A percentile compares a stretch with the other conserved stretches of the same genome.
These are phyloP conservation scores for Atkinsonella texensis DNA, from an alignment of 2,329 filamentous ascomycete species.

Conservation along the genomic window DNA sequence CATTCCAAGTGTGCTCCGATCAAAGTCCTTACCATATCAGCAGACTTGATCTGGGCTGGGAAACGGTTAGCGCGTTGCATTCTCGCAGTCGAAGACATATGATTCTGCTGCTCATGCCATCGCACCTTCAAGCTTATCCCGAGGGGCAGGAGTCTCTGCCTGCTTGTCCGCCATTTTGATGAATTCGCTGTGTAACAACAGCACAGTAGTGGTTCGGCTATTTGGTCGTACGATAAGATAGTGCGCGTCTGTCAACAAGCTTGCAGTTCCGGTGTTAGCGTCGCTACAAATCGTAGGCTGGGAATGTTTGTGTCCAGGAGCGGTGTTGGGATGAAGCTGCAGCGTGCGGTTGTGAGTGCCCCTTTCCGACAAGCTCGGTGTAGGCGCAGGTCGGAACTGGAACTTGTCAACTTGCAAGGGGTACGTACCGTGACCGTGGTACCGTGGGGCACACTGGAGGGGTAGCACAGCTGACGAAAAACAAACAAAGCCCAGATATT, in stretches of 20 bases:
- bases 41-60: slow-evolving; percentile 90
- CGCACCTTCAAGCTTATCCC: slow-evolving; percentile 68
- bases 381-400: not conserved
- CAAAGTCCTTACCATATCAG: slow-evolving; percentile 70
- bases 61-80: slow-evolving; percentile 6
- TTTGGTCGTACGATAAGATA: not conserved
- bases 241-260: not conserved
- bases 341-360: not conserved
- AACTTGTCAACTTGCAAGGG: not conserved
- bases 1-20: not conserved
- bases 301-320: not conserved
- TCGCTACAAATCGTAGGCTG: not conserved
- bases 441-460: not conserved
- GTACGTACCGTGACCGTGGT: not conserved
- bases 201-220: not conserved
- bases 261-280: not conserved
- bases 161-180: slow-evolving; percentile 27
- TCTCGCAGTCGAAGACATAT: not conserved
- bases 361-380: slow-evolving; percentile 2
- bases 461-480: not conserved
- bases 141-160: slow-evolving; percentile 35
- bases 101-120: not conserved
- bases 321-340: not conserved
- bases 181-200: not conserved
- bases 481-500: not conserved